These are phyloP conservation scores for Ziziphus jujuba DNA, from an alignment of 306 rosid species.

Conservation along the genomic window DNA sequence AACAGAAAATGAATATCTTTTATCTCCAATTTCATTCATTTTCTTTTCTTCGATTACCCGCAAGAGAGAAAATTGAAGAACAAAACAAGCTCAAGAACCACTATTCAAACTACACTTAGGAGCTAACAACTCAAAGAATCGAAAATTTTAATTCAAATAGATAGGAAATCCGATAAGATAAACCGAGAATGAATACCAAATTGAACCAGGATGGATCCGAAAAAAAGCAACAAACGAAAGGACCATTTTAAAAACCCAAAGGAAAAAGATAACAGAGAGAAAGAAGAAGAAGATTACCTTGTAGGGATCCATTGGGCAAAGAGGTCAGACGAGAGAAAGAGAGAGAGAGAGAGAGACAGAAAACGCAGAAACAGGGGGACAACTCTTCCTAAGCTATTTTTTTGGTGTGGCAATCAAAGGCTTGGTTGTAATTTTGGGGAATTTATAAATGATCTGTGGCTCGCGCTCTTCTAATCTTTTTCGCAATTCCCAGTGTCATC, in stretches of 20 bases:
- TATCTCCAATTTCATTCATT: too few species aligned
- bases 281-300: conserved; percentile 41
- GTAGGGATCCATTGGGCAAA: conserved; percentile 75
- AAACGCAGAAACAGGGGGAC: background rate
- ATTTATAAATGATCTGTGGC: conserved; percentile 17
- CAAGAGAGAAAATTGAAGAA: too few species aligned
- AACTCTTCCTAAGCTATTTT: background rate
- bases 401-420: conserved; percentile 19
- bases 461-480: too few species aligned
- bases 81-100: too few species aligned
- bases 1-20: too few species aligned
- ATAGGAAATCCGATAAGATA: background rate
- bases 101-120: too few species aligned
- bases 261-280: background rate
- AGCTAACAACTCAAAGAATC: background rate
- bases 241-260: background rate
- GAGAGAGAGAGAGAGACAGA: conserved; percentile 5
- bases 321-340: conserved; percentile 10
- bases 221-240: too few species aligned
- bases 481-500: conserved; percentile 6
- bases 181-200: background rate
- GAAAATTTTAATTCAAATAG: background rate
- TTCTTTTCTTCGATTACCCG: too few species aligned
- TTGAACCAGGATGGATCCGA: background rate
- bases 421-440: background rate